These are phyloP conservation scores for Breynia disticha DNA, from an alignment of 441 rosid species.

Conservation along the genomic window DNA sequence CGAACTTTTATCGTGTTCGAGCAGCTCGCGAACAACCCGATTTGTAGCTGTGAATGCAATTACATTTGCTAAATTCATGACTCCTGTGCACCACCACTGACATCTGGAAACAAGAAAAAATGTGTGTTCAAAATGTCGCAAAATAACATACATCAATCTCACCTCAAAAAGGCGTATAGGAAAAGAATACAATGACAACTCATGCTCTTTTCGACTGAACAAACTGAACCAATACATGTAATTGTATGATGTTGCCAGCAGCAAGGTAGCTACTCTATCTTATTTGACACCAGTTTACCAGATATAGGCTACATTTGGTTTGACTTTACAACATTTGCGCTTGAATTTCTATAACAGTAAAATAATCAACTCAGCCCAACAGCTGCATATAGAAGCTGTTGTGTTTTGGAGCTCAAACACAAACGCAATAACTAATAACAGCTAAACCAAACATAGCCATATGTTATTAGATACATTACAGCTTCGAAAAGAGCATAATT, in stretches of 20 bases:
- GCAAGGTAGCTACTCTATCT: slow-evolving; percentile 18
- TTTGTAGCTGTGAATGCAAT: no score
- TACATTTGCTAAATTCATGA: not conserved
- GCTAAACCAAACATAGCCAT: no score
- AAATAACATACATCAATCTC: slow-evolving; percentile 14
- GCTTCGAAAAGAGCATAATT: slow-evolving; percentile 16
- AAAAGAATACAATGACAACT: slow-evolving; percentile 11
- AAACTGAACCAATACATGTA: no score
- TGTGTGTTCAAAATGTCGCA: slow-evolving; percentile 12
- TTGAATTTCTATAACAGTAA: no score
- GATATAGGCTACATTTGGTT: no score
- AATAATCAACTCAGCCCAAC: no score
- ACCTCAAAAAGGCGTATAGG: not conserved
- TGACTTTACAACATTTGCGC: no score
- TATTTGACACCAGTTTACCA: slow-evolving; percentile 27
- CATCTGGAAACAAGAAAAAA: not conserved
- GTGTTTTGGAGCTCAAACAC: no score
- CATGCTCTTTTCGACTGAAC: slow-evolving; percentile 4
- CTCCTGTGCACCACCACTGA: not conserved
- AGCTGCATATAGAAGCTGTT: no score
- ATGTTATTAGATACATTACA: slow-evolving; percentile 17
- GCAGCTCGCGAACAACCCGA: no score
- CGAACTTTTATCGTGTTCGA: no score
- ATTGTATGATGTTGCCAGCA: not conserved
- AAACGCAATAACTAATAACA: no score